Percentiles rank a stretch among this genome's conserved stretches.
Conservation (phyloP, 768 basidiomycete genomes). For the Rhizopogon vulgaris region DNA sequence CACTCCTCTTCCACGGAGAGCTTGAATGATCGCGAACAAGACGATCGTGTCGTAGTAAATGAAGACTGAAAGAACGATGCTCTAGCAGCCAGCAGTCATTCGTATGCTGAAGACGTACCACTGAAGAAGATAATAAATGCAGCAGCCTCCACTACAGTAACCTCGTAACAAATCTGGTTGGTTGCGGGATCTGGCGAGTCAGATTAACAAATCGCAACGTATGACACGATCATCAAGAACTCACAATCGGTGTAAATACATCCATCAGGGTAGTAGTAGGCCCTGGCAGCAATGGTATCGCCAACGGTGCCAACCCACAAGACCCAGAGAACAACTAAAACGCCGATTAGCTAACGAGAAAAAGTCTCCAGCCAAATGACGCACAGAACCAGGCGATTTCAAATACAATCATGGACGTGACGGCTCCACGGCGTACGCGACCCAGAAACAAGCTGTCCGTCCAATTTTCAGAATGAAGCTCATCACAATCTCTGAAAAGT, state of each 20-base stretch:
- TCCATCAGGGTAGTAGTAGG: slow-evolving; percentile 12
- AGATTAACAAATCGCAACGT: background rate
- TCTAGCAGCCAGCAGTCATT: background rate
- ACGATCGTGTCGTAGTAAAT: slow-evolving; percentile 17
- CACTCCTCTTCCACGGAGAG: slow-evolving; percentile 15
- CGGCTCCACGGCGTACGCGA: slow-evolving; percentile 1
- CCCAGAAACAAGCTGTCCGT: slow-evolving; percentile 13
- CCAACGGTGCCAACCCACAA: slow-evolving; percentile 15
- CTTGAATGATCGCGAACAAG: slow-evolving; percentile 17
- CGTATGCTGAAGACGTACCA: slow-evolving; percentile 12
- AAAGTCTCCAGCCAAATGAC: background rate
- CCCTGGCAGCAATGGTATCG: slow-evolving; percentile 5
- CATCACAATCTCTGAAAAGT: background rate
- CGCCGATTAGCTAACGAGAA: background rate
- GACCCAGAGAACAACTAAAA: slow-evolving; percentile 16
- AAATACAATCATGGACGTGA: slow-evolving; percentile 19
- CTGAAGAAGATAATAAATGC: slow-evolving; percentile 18
- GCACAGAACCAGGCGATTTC: slow-evolving; percentile 22
- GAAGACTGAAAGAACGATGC: slow-evolving; percentile 11
- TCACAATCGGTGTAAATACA: slow-evolving; percentile 9
- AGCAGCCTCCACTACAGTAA: slow-evolving; percentile 14
- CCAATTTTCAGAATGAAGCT: background rate
- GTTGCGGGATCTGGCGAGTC: slow-evolving; percentile 3
- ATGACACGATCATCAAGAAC: background rate
- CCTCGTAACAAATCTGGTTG: slow-evolving; percentile 14